Evolutionary conservation across 2,329 filamentous ascomycete genomes (phyloP).

Genomic region (Diaporthe citri): DNA sequence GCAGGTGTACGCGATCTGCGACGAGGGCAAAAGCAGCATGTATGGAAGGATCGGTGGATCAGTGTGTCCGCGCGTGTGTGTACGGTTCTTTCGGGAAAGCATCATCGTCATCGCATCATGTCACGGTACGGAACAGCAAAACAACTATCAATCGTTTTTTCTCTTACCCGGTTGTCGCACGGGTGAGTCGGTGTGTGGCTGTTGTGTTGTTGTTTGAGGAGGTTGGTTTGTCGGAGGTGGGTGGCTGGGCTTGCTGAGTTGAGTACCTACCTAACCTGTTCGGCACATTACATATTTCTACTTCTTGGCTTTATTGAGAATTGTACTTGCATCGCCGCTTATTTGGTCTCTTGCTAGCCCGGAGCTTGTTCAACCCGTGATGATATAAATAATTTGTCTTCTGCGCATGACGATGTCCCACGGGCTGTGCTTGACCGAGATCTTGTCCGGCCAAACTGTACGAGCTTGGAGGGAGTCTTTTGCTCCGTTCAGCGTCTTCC

Average conservation of each 20-base stretch:
- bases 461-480: neutral
- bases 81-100: neutral
- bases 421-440: neutral
- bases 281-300: constrained; percentile 25
- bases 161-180: neutral
- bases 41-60: neutral
- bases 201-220: neutral
- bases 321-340: constrained; percentile 35
- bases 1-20: neutral
- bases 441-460: neutral
- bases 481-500: neutral
- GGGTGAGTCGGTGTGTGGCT: neutral
- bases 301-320: constrained; percentile 32
- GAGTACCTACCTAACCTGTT: too few relatives aligned
- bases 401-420: neutral
- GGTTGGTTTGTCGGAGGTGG: neutral
- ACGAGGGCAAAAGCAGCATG: constrained; percentile 1
- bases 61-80: neutral
- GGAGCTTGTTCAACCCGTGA: neutral
- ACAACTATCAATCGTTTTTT: constrained; percentile 20
- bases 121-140: neutral
- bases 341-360: neutral
- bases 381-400: too few relatives aligned
- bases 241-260: neutral
- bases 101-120: constrained; percentile 21